A percentile compares a stretch with the other conserved stretches of the same genome.
Evolutionary conservation across 169 alveolate genomes (phyloP).

Genomic region (Plasmodium falciparum): DNA sequence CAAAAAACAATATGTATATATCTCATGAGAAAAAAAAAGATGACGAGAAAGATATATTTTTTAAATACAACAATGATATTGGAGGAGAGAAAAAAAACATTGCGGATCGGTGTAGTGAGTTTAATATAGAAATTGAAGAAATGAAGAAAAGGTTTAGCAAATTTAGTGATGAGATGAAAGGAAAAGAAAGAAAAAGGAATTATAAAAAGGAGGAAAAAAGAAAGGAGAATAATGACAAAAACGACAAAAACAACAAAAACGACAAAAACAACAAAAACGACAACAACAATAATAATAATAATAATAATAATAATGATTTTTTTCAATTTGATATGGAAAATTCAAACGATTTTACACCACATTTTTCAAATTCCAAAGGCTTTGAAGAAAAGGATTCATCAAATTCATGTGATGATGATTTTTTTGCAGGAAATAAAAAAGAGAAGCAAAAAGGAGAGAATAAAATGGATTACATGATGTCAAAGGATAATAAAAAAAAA

Average conservation of each 20-base stretch:
- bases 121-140: constrained; percentile 42
- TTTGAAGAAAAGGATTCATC: too few relatives aligned
- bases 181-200: background rate
- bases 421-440: too few relatives aligned
- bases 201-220: background rate
- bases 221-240: background rate
- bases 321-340: constrained; percentile 13
- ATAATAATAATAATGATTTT: background rate
- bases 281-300: background rate
- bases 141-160: constrained; percentile 29
- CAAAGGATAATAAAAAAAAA: too few relatives aligned
- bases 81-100: constrained; percentile 2
- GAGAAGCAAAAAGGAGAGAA: too few relatives aligned
- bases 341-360: background rate
- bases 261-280: background rate
- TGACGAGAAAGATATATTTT: background rate
- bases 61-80: background rate
- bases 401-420: too few relatives aligned
- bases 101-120: constrained; percentile 12
- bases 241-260: background rate
- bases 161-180: constrained; percentile 16
- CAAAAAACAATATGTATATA: background rate
- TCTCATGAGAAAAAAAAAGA: background rate
- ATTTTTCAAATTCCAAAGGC: background rate
- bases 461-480: too few relatives aligned